These are phyloP conservation scores for Hymenochaete sp. DNA, from an alignment of 1,284 basidiomycete genomes.

Conservation along the genomic window DNA sequence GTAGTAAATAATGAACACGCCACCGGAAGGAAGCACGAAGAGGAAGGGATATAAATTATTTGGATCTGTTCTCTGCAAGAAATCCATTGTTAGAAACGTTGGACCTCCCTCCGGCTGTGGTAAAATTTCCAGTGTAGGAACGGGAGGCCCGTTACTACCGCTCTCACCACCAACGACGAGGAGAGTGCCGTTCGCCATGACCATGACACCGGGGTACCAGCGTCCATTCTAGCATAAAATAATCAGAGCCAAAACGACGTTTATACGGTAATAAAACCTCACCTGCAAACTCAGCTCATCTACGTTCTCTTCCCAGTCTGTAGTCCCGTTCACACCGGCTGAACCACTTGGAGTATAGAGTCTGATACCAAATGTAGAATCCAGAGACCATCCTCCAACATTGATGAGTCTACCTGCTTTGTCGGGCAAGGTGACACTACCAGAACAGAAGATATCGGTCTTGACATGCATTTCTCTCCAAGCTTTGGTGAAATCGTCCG, in stretches of 20 bases:
- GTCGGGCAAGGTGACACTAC: slow-evolving; percentile 62
- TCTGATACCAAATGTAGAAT: slow-evolving; percentile 60
- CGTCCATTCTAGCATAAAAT: slow-evolving; percentile 40
- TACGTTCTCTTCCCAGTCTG: slow-evolving; percentile 60
- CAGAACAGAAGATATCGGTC: slow-evolving; percentile 71
- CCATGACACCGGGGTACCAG: slow-evolving; percentile 63
- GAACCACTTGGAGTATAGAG: slow-evolving; percentile 53
- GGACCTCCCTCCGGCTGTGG: slow-evolving; percentile 36
- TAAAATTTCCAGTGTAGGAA: slow-evolving; percentile 57
- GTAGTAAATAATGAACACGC: slow-evolving; percentile 63
- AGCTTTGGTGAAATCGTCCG: slow-evolving; percentile 41
- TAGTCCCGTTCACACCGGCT: slow-evolving; percentile 51
- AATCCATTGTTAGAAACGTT: slow-evolving; percentile 37
- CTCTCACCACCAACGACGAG: slow-evolving; percentile 66
- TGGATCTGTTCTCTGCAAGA: slow-evolving; percentile 53
- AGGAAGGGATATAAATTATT: slow-evolving; percentile 72
- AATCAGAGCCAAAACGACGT: not conserved
- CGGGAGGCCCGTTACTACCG: slow-evolving; percentile 56
- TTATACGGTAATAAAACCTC: not conserved
- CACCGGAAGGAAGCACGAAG: slow-evolving; percentile 55
- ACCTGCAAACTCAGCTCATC: slow-evolving; percentile 42
- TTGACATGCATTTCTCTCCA: slow-evolving; percentile 70
- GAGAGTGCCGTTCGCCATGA: slow-evolving; percentile 61
- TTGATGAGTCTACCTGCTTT: slow-evolving; percentile 60
- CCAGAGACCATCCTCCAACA: slow-evolving; percentile 57